phyloP scores from a whole-genome alignment of 768 basidiomycete species.

The Hypholoma fasciculare region DNA sequence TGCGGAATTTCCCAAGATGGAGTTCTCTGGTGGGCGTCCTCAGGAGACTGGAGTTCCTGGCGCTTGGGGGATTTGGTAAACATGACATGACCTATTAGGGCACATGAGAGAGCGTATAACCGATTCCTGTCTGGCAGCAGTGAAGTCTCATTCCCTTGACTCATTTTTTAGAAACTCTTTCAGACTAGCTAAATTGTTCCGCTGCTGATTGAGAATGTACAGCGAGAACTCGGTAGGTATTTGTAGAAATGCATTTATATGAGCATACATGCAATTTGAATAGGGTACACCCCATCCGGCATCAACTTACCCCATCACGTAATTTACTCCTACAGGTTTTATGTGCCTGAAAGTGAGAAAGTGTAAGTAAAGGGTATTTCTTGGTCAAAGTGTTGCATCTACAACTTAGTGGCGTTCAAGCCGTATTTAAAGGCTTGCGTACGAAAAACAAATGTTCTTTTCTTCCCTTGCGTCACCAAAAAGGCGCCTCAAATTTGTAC shows the following conservation, averaged over 20 bases:
- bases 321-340: slow-evolving; percentile 1
- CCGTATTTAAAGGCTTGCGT: slow-evolving; percentile 13
- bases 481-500: background rate
- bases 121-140: no score
- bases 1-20: slow-evolving; percentile 15
- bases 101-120: background rate
- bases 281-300: background rate
- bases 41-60: slow-evolving; percentile 20
- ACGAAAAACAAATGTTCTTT: background rate
- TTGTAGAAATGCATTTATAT: background rate
- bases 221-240: no score
- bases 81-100: background rate
- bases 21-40: slow-evolving; percentile 9
- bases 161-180: no score
- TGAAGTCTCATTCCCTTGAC: no score
- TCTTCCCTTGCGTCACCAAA: background rate
- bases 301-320: background rate
- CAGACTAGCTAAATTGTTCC: no score
- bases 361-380: no score
- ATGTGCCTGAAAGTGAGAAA: slow-evolving; percentile 1
- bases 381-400: background rate
- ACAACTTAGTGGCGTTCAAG: slow-evolving; percentile 16
- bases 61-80: background rate
- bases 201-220: no score
- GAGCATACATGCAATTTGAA: background rate